Evolutionary conservation across 2,329 filamentous ascomycete genomes (phyloP).

Genomic region (Sporothrix euskadiensis): DNA sequence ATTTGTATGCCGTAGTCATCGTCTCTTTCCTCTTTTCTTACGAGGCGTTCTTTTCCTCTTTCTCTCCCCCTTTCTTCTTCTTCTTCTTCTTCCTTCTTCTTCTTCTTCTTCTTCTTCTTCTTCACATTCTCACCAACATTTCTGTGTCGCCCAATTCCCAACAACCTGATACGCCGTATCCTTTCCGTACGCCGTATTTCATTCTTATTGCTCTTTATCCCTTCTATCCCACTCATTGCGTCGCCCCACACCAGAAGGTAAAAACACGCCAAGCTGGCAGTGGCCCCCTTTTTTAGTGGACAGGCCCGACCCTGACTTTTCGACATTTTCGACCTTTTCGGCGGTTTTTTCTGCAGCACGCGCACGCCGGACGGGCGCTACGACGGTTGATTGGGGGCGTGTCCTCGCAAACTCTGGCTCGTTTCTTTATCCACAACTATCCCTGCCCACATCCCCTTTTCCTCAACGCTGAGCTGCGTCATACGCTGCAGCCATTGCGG

Average conservation of each 20-base stretch:
- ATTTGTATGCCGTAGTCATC: constrained; percentile 4
- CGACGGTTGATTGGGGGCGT: constrained; percentile 4
- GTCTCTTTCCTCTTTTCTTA: background rate
- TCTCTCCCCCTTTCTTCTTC: background rate
- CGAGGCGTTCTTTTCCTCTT: background rate
- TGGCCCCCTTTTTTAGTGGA: constrained; percentile 4
- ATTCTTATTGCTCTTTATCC: background rate
- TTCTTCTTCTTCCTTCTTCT: too few species aligned
- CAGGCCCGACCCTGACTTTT: constrained; percentile 15
- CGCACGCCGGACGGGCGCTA: background rate
- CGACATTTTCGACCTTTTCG: background rate
- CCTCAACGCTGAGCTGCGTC: constrained; percentile 17
- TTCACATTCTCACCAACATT: constrained; percentile 1
- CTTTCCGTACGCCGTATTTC: background rate
- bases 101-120: background rate
- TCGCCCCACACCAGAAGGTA: background rate
- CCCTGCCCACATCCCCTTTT: background rate
- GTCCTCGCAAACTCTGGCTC: background rate
- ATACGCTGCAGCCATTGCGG: constrained; percentile 13
- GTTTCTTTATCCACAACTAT: background rate
- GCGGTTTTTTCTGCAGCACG: constrained; percentile 1
- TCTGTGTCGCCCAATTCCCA: background rate
- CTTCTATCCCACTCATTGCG: background rate
- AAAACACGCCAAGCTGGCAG: background rate
- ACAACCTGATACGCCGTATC: background rate